These are phyloP conservation scores for Pyricularia sp. DNA, from an alignment of 2,329 filamentous ascomycete genomes.

Conservation along the genomic window DNA sequence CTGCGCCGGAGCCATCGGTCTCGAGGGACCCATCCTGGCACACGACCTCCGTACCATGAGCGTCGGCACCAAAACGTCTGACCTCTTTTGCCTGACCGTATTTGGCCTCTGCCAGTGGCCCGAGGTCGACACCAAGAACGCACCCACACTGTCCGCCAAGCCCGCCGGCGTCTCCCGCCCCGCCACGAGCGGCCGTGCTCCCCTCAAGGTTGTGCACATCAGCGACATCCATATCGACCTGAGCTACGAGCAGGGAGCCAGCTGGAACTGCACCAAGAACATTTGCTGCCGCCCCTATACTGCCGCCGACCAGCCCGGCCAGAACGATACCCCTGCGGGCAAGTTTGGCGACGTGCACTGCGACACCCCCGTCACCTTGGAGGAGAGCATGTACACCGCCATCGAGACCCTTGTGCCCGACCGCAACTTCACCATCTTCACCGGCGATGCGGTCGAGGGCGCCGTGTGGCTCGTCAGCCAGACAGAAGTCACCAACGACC, in stretches of 20 bases:
- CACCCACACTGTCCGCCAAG: constrained; percentile 34
- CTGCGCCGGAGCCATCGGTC: constrained; percentile 39
- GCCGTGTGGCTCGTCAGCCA: constrained; percentile 35
- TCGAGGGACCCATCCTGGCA: constrained; percentile 44
- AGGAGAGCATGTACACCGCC: constrained; percentile 44
- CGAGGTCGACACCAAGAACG: constrained; percentile 27
- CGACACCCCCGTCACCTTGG: constrained; percentile 39
- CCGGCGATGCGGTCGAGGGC: constrained; percentile 48
- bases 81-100: constrained; percentile 41
- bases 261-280: constrained; percentile 45
- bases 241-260: constrained; percentile 42
- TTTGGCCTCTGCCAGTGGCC: constrained; percentile 45
- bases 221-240: constrained; percentile 52
- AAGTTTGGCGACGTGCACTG: constrained; percentile 43
- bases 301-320: constrained; percentile 34
- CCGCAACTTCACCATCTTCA: constrained; percentile 47
- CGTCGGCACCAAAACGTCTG: constrained; percentile 37
- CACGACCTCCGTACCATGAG: constrained; percentile 35
- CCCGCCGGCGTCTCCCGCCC: constrained; percentile 23
- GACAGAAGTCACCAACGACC: constrained; percentile 17
- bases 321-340: constrained; percentile 38
- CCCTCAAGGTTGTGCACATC: constrained; percentile 47
- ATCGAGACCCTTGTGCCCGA: constrained; percentile 36
- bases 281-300: constrained; percentile 49
- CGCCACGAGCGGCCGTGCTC: constrained; percentile 30